A percentile compares a stretch with the other conserved stretches of the same genome.
Conservation (phyloP, 768 basidiomycete species). For the Boletellus ananas region DNA sequence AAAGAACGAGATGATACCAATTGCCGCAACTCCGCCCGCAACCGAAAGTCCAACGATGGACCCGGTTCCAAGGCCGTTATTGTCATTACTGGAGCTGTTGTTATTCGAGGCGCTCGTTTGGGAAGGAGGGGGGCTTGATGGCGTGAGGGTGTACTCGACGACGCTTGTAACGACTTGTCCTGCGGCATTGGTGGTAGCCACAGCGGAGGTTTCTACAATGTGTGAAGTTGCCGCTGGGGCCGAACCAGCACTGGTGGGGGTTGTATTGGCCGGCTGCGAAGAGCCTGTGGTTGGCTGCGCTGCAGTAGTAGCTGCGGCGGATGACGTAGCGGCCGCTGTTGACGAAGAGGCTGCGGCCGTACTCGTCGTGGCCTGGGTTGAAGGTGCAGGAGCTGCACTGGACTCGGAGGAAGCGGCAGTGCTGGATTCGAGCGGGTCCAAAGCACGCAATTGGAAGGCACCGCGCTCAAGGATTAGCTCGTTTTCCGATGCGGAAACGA, state of each 20-base stretch:
- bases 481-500: slow-evolving; percentile 20
- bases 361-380: slow-evolving; percentile 4
- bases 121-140: slow-evolving; percentile 28
- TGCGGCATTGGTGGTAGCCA: slow-evolving; percentile 19
- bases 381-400: not conserved
- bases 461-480: slow-evolving; percentile 13
- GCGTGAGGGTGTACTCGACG: slow-evolving; percentile 8
- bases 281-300: not conserved
- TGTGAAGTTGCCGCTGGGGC: not conserved
- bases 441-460: slow-evolving; percentile 16
- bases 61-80: slow-evolving; percentile 53
- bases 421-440: not conserved
- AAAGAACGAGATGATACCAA: slow-evolving; percentile 71
- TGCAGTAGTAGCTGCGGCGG: slow-evolving; percentile 5
- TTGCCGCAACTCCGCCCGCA: slow-evolving; percentile 70
- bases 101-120: slow-evolving; percentile 16
- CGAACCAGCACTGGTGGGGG: slow-evolving; percentile 1
- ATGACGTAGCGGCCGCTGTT: slow-evolving; percentile 8
- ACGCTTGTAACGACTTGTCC: slow-evolving; percentile 30
- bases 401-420: not conserved
- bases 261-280: not conserved
- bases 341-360: not conserved
- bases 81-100: slow-evolving; percentile 4
- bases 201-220: not conserved
- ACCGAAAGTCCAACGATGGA: slow-evolving; percentile 80